Conservation (phyloP, 2,329 filamentous ascomycete genomes). For the Colletotrichum falcatum region DNA sequence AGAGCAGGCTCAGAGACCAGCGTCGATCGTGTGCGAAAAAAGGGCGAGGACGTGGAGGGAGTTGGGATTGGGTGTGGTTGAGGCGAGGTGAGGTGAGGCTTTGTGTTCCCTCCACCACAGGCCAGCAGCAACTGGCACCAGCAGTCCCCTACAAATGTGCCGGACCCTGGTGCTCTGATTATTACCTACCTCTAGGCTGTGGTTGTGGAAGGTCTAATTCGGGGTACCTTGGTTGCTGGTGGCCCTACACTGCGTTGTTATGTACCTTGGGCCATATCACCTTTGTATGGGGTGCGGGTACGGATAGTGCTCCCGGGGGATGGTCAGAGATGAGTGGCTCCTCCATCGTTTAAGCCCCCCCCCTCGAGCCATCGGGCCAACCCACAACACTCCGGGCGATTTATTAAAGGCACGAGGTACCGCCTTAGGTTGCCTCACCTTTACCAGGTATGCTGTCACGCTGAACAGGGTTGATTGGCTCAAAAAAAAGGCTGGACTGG, state of each 20-base stretch:
- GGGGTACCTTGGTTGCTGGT: constrained; percentile 16
- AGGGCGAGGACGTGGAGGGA: constrained; percentile 47
- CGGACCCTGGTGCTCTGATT: not conserved
- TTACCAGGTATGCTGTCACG: not conserved
- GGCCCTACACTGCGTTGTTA: constrained; percentile 17
- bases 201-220: constrained; percentile 3
- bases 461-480: not conserved
- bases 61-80: constrained; percentile 47
- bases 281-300: constrained; percentile 43
- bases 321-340: constrained; percentile 38
- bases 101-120: constrained; percentile 51
- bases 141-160: constrained; percentile 16
- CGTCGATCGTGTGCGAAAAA: constrained; percentile 44
- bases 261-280: constrained; percentile 49
- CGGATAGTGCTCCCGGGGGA: constrained; percentile 39
- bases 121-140: constrained; percentile 25
- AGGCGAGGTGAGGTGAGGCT: constrained; percentile 52
- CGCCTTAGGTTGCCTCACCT: constrained; percentile 17
- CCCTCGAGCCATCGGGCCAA: constrained; percentile 20
- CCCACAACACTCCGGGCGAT: constrained; percentile 8
- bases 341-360: constrained; percentile 21
- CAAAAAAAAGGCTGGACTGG: not conserved
- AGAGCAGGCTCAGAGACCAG: constrained; percentile 42
- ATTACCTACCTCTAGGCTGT: not conserved
- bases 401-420: constrained; percentile 33